Percentiles rank a stretch among this genome's conserved stretches.
Conservation (phyloP, 768 basidiomycete species). For the Trichaptum fuscoviolaceum region DNA sequence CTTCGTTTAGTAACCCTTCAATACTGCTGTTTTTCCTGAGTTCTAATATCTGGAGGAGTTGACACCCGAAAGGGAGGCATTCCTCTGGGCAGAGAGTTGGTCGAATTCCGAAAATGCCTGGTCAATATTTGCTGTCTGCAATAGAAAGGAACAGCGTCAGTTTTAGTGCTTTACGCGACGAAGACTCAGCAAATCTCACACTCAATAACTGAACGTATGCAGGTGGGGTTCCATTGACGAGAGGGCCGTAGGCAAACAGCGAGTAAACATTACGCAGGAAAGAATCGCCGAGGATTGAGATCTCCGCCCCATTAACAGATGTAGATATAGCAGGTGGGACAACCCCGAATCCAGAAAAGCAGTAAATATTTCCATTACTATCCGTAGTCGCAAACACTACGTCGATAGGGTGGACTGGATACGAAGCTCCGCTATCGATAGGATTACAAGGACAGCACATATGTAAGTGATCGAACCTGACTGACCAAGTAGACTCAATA, state of each 20-base stretch:
- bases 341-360: background rate
- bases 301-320: conserved; percentile 8
- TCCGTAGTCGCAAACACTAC: background rate
- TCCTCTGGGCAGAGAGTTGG: background rate
- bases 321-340: background rate
- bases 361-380: conserved; percentile 6
- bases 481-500: background rate
- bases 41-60: no score
- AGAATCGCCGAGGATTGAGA: conserved; percentile 14
- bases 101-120: background rate
- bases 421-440: conserved; percentile 12
- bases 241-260: conserved; percentile 15
- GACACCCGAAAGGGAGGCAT: background rate
- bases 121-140: background rate
- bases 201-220: conserved; percentile 14
- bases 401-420: conserved; percentile 20
- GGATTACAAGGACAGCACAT: no score
- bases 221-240: background rate
- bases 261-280: conserved; percentile 18
- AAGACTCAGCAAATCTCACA: conserved; percentile 2
- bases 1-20: background rate
- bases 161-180: no score
- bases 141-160: background rate
- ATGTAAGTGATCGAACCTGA: no score
- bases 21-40: no score